phyloP scores from a whole-genome alignment of 495 filamentous ascomycete genomes.

The Talaromyces borbonicus region DNA sequence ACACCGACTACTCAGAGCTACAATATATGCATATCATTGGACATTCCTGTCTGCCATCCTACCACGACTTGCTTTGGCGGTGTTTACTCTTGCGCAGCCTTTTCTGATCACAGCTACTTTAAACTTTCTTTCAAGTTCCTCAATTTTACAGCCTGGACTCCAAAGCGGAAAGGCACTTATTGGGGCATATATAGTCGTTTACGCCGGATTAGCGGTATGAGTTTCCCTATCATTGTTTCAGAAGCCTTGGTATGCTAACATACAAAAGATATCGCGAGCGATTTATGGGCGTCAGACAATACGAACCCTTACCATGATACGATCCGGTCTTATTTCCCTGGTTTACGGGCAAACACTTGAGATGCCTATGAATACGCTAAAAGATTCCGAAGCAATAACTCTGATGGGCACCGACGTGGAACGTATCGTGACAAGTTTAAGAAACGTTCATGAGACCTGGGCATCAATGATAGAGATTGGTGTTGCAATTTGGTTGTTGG shows the following conservation, averaged over 20 bases:
- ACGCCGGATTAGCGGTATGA: slow-evolving; percentile 41
- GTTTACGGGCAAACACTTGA: slow-evolving; percentile 42
- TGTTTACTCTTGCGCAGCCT: slow-evolving; percentile 54
- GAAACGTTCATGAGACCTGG: slow-evolving; percentile 40
- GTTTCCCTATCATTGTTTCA: slow-evolving; percentile 25
- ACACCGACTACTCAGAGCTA: slow-evolving; percentile 34
- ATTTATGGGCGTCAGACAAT: slow-evolving; percentile 43
- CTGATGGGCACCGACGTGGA: slow-evolving; percentile 51
- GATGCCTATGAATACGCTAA: slow-evolving; percentile 29
- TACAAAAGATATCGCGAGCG: slow-evolving; percentile 24
- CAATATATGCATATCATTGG: slow-evolving; percentile 36
- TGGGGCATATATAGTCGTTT: slow-evolving; percentile 39
- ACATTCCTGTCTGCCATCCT: slow-evolving; percentile 38
- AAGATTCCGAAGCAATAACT: slow-evolving; percentile 39
- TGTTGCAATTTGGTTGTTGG: slow-evolving; percentile 42
- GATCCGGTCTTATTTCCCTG: slow-evolving; percentile 47
- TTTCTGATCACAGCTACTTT: slow-evolving; percentile 48
- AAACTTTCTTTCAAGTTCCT: slow-evolving; percentile 32
- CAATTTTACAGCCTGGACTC: slow-evolving; percentile 29
- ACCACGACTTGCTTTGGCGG: slow-evolving; percentile 44
- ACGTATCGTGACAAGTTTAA: slow-evolving; percentile 29
- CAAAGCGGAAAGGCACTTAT: slow-evolving; percentile 43
- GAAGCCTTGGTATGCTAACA: slow-evolving; percentile 19
- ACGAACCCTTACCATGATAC: slow-evolving; percentile 47
- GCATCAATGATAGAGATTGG: slow-evolving; percentile 42